Conservation (phyloP, 306 rosid species). For the Gynostemma pentaphyllum region DNA sequence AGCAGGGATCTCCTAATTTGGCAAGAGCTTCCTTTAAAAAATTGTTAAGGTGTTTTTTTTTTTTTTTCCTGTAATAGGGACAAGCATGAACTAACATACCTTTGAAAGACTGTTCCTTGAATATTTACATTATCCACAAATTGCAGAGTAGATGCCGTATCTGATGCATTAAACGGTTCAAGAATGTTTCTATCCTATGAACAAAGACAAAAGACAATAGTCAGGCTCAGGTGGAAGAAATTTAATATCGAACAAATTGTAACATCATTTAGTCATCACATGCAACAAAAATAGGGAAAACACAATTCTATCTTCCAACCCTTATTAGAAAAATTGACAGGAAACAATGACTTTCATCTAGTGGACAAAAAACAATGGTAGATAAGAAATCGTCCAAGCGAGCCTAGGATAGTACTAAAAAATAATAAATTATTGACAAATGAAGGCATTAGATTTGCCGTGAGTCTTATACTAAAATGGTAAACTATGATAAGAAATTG, state of each 20-base stretch:
- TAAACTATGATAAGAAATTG: neutral
- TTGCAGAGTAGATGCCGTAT: conserved; percentile 62
- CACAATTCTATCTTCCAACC: neutral
- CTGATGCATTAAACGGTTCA: conserved; percentile 41
- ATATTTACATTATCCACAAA: conserved; percentile 37
- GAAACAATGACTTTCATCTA: too few relatives aligned
- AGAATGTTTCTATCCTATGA: conserved; percentile 60
- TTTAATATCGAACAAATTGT: neutral
- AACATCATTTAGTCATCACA: neutral
- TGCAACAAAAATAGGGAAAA: neutral
- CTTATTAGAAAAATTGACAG: too few relatives aligned
- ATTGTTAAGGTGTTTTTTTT: neutral
- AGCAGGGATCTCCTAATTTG: neutral
- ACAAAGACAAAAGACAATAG: conserved; percentile 6
- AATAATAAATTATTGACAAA: neutral
- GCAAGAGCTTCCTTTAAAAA: neutral
- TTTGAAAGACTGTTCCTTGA: conserved; percentile 67
- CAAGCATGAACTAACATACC: conserved; percentile 24
- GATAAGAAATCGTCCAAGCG: too few relatives aligned
- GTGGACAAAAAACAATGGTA: too few relatives aligned
- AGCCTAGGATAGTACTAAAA: neutral
- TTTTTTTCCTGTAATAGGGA: neutral
- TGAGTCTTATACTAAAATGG: neutral
- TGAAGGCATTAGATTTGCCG: neutral
- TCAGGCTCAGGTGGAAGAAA: neutral